phyloP scores from a whole-genome alignment of 2,329 filamentous ascomycete genomes.

The Elsinoe fawcettii region DNA sequence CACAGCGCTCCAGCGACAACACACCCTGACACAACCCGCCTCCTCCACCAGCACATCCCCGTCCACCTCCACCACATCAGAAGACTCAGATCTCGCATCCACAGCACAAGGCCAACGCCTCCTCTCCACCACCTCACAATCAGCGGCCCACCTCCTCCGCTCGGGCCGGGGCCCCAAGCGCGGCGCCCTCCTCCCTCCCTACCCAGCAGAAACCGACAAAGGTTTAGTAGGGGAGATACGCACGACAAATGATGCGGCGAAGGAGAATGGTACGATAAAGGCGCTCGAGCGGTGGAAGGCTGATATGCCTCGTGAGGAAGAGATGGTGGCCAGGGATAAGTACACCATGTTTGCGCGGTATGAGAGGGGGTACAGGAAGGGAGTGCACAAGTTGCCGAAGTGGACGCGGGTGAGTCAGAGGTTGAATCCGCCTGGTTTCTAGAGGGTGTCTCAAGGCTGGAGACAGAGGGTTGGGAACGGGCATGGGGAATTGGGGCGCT shows the following conservation, averaged over 20 bases:
- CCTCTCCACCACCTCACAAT: conserved; percentile 19
- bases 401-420: conserved; percentile 95
- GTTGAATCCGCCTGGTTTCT: conserved; percentile 91
- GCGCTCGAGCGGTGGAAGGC: conserved; percentile 83
- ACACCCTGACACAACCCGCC: conserved; percentile 31
- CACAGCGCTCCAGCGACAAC: conserved; percentile 59
- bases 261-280: conserved; percentile 53
- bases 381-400: conserved; percentile 70
- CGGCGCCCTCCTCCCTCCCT: conserved; percentile 21
- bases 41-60: conserved; percentile 14
- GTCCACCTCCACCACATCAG: not conserved
- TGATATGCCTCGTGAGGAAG: conserved; percentile 90
- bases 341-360: conserved; percentile 98
- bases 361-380: conserved; percentile 91
- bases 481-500: too few species aligned
- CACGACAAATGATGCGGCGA: conserved; percentile 24
- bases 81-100: conserved; percentile 22
- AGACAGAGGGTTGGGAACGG: not conserved
- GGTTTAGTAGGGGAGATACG: conserved; percentile 14
- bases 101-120: conserved; percentile 29
- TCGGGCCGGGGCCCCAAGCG: conserved; percentile 28
- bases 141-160: conserved; percentile 20
- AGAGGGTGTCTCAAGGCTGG: conserved; percentile 23
- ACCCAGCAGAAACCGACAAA: conserved; percentile 16
- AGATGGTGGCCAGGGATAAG: conserved; percentile 95